These are phyloP conservation scores for Solanum phureja DNA, from an alignment of 257 asterid genomes.

Conservation along the genomic window DNA sequence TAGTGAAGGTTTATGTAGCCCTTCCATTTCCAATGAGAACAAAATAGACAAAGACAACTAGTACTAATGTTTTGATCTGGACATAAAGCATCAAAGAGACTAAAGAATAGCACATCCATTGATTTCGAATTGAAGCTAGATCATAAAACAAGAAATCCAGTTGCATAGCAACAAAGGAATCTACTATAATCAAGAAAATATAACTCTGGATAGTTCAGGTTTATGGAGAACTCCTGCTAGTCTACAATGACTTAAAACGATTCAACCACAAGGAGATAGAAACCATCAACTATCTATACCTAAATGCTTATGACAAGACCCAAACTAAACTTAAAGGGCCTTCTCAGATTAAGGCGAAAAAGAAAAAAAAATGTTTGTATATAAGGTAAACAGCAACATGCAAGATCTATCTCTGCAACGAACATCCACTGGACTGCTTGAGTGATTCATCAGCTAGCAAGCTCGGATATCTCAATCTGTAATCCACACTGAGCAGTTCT, in stretches of 20 bases:
- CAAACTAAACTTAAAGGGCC: conserved; percentile 6
- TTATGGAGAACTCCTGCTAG: not conserved
- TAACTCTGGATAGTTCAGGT: not conserved
- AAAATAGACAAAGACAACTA: not conserved
- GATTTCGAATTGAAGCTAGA: not conserved
- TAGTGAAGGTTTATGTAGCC: not conserved
- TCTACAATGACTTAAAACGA: conserved; percentile 5
- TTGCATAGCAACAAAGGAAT: not conserved
- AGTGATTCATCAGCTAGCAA: not conserved
- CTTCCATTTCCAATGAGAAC: not conserved
- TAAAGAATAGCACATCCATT: not conserved
- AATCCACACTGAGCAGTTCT: not conserved
- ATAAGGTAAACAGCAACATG: not conserved
- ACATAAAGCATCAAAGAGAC: not conserved
- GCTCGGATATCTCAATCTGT: not conserved
- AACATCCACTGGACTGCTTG: not conserved
- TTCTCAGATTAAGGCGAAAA: not conserved
- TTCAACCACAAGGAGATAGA: not conserved
- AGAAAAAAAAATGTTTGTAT: not conserved
- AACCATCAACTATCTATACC: conserved; percentile 17
- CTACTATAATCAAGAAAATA: not conserved
- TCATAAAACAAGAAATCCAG: not conserved
- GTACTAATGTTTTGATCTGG: not conserved
- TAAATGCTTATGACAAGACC: conserved; percentile 17
- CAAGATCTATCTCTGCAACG: not conserved